phyloP scores from a whole-genome alignment of 805 yeast genomes.

The Phaffomyces antillensis region DNA sequence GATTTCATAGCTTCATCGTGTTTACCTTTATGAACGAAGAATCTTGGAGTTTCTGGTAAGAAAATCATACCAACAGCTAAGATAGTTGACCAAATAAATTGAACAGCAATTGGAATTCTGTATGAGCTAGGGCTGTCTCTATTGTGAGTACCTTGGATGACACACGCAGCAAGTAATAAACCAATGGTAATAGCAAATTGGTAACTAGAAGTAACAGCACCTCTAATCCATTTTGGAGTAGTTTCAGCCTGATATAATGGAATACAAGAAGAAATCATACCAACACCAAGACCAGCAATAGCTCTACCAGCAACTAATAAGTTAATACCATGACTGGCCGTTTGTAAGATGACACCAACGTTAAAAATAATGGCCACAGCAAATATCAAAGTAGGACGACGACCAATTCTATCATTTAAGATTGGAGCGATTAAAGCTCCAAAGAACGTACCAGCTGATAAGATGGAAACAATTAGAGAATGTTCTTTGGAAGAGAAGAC shows the following conservation, averaged over 20 bases:
- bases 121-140: slow-evolving; percentile 52
- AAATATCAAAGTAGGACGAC: slow-evolving; percentile 41
- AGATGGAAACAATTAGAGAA: slow-evolving; percentile 58
- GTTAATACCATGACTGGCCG: slow-evolving; percentile 37
- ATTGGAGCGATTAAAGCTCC: slow-evolving; percentile 63
- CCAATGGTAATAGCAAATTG: slow-evolving; percentile 75
- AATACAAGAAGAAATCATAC: slow-evolving; percentile 62
- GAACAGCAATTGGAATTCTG: slow-evolving; percentile 69
- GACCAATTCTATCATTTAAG: slow-evolving; percentile 46
- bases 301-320: slow-evolving; percentile 62
- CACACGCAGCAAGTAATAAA: slow-evolving; percentile 58
- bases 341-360: slow-evolving; percentile 46
- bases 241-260: slow-evolving; percentile 78
- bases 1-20: slow-evolving; percentile 49
- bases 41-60: slow-evolving; percentile 76
- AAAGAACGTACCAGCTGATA: slow-evolving; percentile 65
- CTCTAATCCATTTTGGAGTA: slow-evolving; percentile 75
- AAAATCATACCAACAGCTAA: slow-evolving; percentile 55
- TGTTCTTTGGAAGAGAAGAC: slow-evolving; percentile 41
- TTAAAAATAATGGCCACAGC: slow-evolving; percentile 40
- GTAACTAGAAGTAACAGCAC: slow-evolving; percentile 68
- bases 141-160: slow-evolving; percentile 60
- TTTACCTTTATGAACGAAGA: slow-evolving; percentile 48
- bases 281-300: slow-evolving; percentile 68
- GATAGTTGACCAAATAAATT: slow-evolving; percentile 61